A percentile compares a stretch with the other conserved stretches of the same genome.
phyloP scores from a whole-genome alignment of 2,329 filamentous ascomycete genomes.

The Clonostachys solani region DNA sequence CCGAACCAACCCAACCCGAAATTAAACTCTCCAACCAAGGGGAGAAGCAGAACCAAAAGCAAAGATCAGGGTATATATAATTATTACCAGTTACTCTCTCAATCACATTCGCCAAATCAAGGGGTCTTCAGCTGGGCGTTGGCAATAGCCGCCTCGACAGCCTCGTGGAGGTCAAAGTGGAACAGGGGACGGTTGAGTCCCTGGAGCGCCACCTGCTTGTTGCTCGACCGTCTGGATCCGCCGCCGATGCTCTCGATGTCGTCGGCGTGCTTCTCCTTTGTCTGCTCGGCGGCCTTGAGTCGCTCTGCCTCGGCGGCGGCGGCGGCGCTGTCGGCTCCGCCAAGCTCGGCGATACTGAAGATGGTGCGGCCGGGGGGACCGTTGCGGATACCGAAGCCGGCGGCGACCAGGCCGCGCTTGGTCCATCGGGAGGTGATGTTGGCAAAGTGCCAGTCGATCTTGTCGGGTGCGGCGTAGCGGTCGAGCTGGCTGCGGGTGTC shows the following conservation, averaged over 20 bases:
- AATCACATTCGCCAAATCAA: background rate
- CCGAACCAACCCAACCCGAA: too few relatives aligned
- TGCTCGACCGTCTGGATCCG: conserved; percentile 27
- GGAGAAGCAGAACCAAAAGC: too few relatives aligned
- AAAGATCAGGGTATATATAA: too few relatives aligned
- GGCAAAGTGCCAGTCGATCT: conserved; percentile 47
- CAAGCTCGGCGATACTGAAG: conserved; percentile 86
- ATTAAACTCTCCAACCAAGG: too few relatives aligned
- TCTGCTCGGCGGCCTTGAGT: conserved; percentile 54
- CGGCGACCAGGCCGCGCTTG: conserved; percentile 47
- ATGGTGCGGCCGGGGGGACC: conserved; percentile 48
- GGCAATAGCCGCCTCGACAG: conserved; percentile 36
- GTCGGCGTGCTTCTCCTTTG: conserved; percentile 9
- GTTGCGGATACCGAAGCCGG: conserved; percentile 42
- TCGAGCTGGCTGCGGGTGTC: conserved; percentile 51
- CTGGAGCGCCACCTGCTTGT: conserved; percentile 29
- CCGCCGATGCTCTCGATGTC: conserved; percentile 15
- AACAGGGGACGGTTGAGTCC: conserved; percentile 47
- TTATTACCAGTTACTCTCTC: too few relatives aligned
- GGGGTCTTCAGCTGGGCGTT: conserved; percentile 21
- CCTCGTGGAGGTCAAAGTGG: conserved; percentile 45
- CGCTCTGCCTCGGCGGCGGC: conserved; percentile 51
- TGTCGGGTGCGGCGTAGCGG: conserved; percentile 38
- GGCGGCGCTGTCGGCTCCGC: conserved; percentile 40
- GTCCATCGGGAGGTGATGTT: conserved; percentile 51